phyloP scores from a whole-genome alignment of 2,329 filamentous ascomycete genomes.

The Sporothrix pseudoabietina region DNA sequence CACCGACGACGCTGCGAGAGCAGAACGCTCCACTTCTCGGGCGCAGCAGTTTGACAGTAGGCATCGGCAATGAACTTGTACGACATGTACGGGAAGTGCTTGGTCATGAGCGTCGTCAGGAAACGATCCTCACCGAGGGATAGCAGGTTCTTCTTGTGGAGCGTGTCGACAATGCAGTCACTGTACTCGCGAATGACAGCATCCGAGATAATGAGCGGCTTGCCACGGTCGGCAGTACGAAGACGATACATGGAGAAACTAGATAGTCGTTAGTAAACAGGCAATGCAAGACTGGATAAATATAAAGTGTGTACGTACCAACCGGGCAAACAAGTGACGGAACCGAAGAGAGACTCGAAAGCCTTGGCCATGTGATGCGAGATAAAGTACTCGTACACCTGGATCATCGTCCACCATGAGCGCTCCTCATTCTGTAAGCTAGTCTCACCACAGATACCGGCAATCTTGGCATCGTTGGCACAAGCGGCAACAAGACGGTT shows the following conservation, averaged over 20 bases:
- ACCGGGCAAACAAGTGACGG: constrained; percentile 97
- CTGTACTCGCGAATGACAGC: constrained; percentile 85
- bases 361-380: constrained; percentile 96
- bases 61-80: constrained; percentile 96
- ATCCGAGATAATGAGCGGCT: constrained; percentile 90
- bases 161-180: constrained; percentile 85
- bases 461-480: constrained; percentile 92
- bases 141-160: constrained; percentile 95
- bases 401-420: constrained; percentile 99
- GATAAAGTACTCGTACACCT: constrained; percentile 99
- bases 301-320: constrained; percentile 66
- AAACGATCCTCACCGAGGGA: constrained; percentile 96
- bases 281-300: neutral
- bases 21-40: constrained; percentile 89
- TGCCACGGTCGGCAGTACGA: constrained; percentile 89
- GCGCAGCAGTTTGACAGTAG: constrained; percentile 89
- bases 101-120: constrained; percentile 96
- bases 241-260: constrained; percentile 99
- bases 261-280: constrained; percentile 16
- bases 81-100: constrained; percentile 92
- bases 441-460: constrained; percentile 96
- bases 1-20: constrained; percentile 97
- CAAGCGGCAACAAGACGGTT: constrained; percentile 92
- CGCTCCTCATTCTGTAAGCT: constrained; percentile 92
- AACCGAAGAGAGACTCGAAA: constrained; percentile 96